Evolutionary conservation across 2,329 filamentous ascomycete genomes (phyloP).

Genomic region (Paradendryphiella salina): DNA sequence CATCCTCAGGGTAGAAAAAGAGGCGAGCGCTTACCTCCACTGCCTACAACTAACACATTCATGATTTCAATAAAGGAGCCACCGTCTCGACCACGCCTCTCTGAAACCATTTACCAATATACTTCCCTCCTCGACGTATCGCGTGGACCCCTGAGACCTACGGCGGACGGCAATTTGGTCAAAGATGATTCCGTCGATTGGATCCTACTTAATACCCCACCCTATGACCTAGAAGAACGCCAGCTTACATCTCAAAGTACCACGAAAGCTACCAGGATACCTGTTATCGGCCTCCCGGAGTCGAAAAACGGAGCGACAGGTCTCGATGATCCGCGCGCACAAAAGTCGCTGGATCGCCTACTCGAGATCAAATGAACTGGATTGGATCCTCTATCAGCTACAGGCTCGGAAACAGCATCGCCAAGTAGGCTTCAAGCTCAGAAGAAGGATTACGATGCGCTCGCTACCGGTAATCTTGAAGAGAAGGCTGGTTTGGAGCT

Average conservation of each 20-base stretch:
- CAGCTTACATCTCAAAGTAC: not conserved
- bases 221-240: not conserved
- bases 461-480: no score
- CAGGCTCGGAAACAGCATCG: no score
- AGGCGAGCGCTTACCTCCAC: no score
- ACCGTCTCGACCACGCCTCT: constrained; percentile 1
- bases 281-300: constrained; percentile 6
- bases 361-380: not conserved
- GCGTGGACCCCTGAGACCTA: constrained; percentile 3
- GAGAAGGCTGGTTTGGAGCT: no score
- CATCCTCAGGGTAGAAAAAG: no score
- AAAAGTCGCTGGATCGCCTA: not conserved
- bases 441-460: not conserved
- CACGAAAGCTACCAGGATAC: not conserved
- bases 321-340: constrained; percentile 7
- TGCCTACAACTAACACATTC: no score
- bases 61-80: not conserved
- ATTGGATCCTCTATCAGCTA: not conserved
- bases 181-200: constrained; percentile 13
- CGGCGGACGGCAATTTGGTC: constrained; percentile 9
- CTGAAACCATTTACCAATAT: not conserved
- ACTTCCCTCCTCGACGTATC: constrained; percentile 3
- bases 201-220: constrained; percentile 10
- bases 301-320: constrained; percentile 16
- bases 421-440: not conserved